Evolutionary conservation across 2,329 filamentous ascomycete species (phyloP), one percentile per base, ranked within the genome.

Genomic region (Trichoderma koningiopsis): DNA sequence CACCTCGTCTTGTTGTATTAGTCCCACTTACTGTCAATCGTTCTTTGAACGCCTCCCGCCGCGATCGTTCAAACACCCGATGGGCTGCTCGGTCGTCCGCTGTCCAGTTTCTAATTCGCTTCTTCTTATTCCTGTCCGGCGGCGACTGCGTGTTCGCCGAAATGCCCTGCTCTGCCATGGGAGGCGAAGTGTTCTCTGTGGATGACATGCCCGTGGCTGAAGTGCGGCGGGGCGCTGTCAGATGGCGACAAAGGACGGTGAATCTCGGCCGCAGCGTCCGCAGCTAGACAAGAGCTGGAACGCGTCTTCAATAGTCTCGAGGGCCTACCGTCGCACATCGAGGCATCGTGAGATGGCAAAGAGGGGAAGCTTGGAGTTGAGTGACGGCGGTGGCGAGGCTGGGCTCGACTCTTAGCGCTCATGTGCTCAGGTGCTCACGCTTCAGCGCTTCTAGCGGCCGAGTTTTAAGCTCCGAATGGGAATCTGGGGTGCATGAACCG

Each of bases 11-110:
- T n/a, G n/a, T n/a, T n/a, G 37, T 8, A 14, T 27, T 16, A 27
- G 19, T 31, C 14, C 37, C 22, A 75, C 77, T 70, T 35, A 80
- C 81, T 53, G 74, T 77, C 22, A 83, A 68, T 2, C 78, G 74
- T 53, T 80, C 77, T 62, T 80, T 80, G 72, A 82, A 83, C 1
- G 80, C 77, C 70, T 82, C 80, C n/a, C 81, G 76, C 16, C 81
- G 78, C 3, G 76, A 79, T 71, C 78, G 79, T 65, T 82, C 80
- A 70, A 82, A 82, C 7, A 79, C 75, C 1, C 80, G 76, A 70
- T 82, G 81, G 5, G 78, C 77, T 4, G 80, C 80, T 11, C 81
- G 79, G 62, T 83, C 81, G 61, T 81, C 75, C 5, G 79, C 77
- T 1, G 81, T 81, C 71, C 80, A 81, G 71, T 80, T 78, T 13